Evolutionary conservation across 192 early-diverging fungal species (phyloP), one percentile per base, ranked within the genome.

Genomic region (Coemansia sp.): DNA sequence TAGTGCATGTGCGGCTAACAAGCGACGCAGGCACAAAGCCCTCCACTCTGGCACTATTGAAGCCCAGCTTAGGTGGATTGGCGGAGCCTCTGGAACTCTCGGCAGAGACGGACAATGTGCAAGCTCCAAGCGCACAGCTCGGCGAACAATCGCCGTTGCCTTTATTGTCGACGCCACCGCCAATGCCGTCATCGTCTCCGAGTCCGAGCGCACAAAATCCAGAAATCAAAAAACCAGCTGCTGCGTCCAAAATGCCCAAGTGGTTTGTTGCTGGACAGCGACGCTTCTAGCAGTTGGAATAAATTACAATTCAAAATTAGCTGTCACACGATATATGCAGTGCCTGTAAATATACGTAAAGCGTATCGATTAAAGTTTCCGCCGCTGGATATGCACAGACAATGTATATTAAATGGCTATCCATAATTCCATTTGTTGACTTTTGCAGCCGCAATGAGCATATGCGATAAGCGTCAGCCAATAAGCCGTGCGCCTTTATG

Each of bases 221-320:
- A 15, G 26, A 19, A 28, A 35, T 9, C 33, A 49, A 6, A 49
- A 49, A 10, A 10, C 19, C 33, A 35, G 33, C 33, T 11, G 14
- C 20, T 33, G 30, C 28, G 48, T n/a, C 48, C 28, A 50, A 41
- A 28, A 65, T 77, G 67, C 73, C 73, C 20, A 77, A 77, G 39
- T 77, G 73, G 73, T 70, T 77, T 28, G 20, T 59, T 18, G 73
- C 73, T 50, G 73, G 73, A 3, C 62, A 70, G 41, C 54, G 43
- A 14, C 67, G 59, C 28, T 59, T 50, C 15, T 54, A 54, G 26
- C 13, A 14, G 19, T 36, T 23, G 9, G 19, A 42, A 35, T 35
- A 35, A 35, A 35, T 35, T 35, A 35, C 23, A 26, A 43, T 43
- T n/a, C 4, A 5, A 0, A 7, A n/a, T 43, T 20, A 18, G 16